These are phyloP conservation scores for Panellus pusillus DNA, from an alignment of 768 basidiomycete genomes.

Conservation along the genomic window DNA sequence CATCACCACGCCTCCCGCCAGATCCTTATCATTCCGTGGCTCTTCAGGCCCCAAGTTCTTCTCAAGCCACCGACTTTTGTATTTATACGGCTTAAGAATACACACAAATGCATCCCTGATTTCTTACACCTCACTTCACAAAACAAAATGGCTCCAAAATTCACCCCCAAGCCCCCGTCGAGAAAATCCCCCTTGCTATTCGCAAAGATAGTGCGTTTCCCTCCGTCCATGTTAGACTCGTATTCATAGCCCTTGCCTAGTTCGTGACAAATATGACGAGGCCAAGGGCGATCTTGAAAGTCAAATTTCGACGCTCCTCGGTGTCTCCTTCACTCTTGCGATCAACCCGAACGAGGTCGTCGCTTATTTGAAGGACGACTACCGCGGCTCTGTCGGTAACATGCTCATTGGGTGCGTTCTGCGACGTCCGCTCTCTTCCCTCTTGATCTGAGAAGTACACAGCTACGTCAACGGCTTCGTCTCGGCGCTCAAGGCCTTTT, in stretches of 20 bases:
- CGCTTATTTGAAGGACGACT: constrained; percentile 30
- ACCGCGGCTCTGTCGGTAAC: constrained; percentile 22
- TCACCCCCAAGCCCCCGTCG: constrained; percentile 23
- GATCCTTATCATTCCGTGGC: too few relatives aligned
- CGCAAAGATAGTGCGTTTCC: constrained; percentile 25
- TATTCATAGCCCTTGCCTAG: constrained; percentile 18
- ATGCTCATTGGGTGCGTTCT: constrained; percentile 27
- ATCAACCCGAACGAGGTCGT: constrained; percentile 34
- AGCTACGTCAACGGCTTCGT: constrained; percentile 40
- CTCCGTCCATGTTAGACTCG: not conserved
- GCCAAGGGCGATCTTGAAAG: constrained; percentile 34
- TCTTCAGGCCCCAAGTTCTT: too few relatives aligned
- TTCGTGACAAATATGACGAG: constrained; percentile 38
- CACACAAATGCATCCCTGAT: not conserved
- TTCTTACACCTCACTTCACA: not conserved
- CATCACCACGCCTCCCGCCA: too few relatives aligned
- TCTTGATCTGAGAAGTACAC: not conserved
- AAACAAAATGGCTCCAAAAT: constrained; percentile 19
- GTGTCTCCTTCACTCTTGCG: constrained; percentile 29
- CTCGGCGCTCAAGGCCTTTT: constrained; percentile 29
- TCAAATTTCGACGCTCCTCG: constrained; percentile 31
- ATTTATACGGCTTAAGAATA: constrained; percentile 2
- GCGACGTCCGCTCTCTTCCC: not conserved
- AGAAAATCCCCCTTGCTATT: constrained; percentile 25
- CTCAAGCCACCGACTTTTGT: not conserved